Evolutionary conservation across 257 asterid genomes (phyloP).

Genomic region (Prunella vulgaris): DNA sequence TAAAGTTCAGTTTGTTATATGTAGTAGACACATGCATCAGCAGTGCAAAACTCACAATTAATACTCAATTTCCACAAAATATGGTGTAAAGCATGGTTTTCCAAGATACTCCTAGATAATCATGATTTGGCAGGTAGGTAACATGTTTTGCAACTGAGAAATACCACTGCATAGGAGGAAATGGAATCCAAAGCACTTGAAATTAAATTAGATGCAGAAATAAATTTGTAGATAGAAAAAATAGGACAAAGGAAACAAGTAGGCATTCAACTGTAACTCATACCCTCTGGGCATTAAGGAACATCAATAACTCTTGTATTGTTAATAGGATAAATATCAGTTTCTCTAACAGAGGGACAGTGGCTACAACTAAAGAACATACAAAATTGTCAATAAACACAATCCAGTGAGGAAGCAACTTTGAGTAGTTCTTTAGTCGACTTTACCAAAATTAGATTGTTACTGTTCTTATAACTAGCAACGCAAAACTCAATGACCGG

Average conservation of each 20-base stretch:
- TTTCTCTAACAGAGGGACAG: neutral
- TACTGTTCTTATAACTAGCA: neutral
- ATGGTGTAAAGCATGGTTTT: neutral
- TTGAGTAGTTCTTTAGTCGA: conserved; percentile 8
- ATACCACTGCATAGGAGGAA: too few species aligned
- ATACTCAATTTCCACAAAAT: neutral
- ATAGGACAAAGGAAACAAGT: neutral
- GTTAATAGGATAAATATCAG: conserved; percentile 5
- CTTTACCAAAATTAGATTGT: neutral
- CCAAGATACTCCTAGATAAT: too few species aligned
- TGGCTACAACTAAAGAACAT: conserved; percentile 1
- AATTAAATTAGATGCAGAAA: neutral
- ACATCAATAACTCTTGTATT: conserved; percentile 1
- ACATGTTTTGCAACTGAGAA: too few species aligned
- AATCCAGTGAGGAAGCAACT: neutral
- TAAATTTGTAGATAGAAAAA: neutral
- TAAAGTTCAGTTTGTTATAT: neutral
- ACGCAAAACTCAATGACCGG: conserved; percentile 11
- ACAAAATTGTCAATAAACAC: neutral
- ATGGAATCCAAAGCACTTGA: neutral
- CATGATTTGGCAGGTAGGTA: too few species aligned
- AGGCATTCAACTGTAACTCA: conserved; percentile 4
- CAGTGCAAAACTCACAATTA: neutral
- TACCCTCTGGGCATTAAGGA: neutral
- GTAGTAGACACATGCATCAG: neutral